Conservation (phyloP, 257 asterid species). For the Gentiana macrophylla region DNA sequence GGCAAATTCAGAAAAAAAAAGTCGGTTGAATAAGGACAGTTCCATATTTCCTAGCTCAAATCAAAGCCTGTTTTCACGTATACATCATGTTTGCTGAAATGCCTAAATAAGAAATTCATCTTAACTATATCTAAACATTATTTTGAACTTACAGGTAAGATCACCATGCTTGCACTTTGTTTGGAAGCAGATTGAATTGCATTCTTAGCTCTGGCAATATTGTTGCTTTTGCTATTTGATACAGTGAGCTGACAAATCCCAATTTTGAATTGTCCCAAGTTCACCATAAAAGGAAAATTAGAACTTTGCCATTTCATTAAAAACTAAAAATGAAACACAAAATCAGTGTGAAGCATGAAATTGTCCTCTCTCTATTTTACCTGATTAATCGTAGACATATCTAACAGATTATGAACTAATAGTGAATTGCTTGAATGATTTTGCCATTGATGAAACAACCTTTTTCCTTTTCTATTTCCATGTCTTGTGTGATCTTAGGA, state of each 20-base stretch:
- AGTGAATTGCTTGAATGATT: too few relatives aligned
- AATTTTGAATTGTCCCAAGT: slow-evolving; percentile 24
- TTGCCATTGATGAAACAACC: too few relatives aligned
- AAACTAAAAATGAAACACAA: too few relatives aligned
- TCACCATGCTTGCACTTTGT: slow-evolving; percentile 28
- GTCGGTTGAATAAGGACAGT: slow-evolving; percentile 28
- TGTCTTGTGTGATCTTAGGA: background rate
- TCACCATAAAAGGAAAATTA: background rate
- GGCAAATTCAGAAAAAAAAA: slow-evolving; percentile 13
- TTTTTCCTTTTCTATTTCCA: too few relatives aligned
- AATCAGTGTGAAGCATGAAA: too few relatives aligned
- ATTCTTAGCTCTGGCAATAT: slow-evolving; percentile 16
- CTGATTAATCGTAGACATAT: too few relatives aligned
- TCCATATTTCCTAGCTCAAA: slow-evolving; percentile 37
- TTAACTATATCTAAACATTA: too few relatives aligned
- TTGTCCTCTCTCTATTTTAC: too few relatives aligned
- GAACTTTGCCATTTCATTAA: too few relatives aligned
- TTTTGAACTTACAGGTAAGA: slow-evolving; percentile 27
- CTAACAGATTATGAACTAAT: too few relatives aligned
- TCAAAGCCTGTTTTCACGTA: background rate
- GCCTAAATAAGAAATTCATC: too few relatives aligned
- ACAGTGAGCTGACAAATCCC: slow-evolving; percentile 35
- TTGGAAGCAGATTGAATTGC: slow-evolving; percentile 22
- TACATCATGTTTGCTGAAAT: background rate
- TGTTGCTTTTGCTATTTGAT: slow-evolving; percentile 19